phyloP scores from a whole-genome alignment of 345 rosid species.

The Rhizophora mangle region DNA sequence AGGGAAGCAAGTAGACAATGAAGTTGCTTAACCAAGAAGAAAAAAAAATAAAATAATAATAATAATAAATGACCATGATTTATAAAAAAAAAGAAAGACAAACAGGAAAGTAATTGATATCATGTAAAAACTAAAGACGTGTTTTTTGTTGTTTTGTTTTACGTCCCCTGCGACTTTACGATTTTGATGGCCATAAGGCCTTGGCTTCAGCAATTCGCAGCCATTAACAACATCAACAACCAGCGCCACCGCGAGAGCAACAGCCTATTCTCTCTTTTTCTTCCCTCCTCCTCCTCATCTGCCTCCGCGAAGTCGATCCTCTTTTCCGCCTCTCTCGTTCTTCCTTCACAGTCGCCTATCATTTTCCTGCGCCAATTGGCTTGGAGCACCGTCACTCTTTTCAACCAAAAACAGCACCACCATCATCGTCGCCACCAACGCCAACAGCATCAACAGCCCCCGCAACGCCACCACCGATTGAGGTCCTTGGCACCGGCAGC shows the following conservation, averaged over 20 bases:
- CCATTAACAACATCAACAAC: slow-evolving; percentile 34
- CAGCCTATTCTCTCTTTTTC: slow-evolving; percentile 20
- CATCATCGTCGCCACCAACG: slow-evolving; percentile 24
- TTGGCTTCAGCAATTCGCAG: slow-evolving; percentile 31
- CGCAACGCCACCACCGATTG: slow-evolving; percentile 13
- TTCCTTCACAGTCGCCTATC: slow-evolving; percentile 11
- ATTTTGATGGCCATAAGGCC: slow-evolving; percentile 83
- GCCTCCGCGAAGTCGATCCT: background rate
- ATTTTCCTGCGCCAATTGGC: slow-evolving; percentile 3
- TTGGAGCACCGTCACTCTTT: slow-evolving; percentile 8
- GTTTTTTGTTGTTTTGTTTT: background rate
- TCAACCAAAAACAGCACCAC: slow-evolving; percentile 6
- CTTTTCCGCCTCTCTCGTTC: slow-evolving; percentile 2
- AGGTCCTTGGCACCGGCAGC: slow-evolving; percentile 28
- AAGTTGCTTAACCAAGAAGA: too few relatives aligned
- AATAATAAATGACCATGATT: too few relatives aligned
- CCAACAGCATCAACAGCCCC: slow-evolving; percentile 5
- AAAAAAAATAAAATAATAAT: too few relatives aligned
- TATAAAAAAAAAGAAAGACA: too few relatives aligned
- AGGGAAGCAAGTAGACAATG: too few relatives aligned
- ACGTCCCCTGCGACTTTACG: background rate
- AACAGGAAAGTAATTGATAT: too few relatives aligned
- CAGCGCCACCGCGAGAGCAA: background rate
- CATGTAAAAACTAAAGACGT: too few relatives aligned
- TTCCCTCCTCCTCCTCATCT: slow-evolving; percentile 2